Conservation (phyloP, 495 filamentous ascomycete species). For the Aspergillus indologenus region DNA sequence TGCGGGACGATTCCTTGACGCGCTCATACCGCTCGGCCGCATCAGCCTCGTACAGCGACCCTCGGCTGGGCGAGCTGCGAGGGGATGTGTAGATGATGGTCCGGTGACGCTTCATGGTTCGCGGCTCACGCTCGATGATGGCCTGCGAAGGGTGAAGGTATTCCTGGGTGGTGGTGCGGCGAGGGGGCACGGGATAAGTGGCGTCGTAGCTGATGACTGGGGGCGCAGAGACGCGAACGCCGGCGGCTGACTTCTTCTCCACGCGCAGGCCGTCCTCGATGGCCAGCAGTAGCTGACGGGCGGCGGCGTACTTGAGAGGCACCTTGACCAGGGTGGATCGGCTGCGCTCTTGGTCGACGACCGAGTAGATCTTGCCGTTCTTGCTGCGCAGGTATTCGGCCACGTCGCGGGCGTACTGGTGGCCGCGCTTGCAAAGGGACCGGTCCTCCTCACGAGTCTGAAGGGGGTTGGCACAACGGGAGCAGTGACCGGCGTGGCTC, state of each 20-base stretch:
- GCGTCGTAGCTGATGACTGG: conserved; percentile 42
- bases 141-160: conserved; percentile 19
- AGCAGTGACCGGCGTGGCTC: conserved; percentile 42
- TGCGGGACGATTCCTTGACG: conserved; percentile 28
- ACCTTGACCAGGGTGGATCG: conserved; percentile 48
- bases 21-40: conserved; percentile 39
- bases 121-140: conserved; percentile 42
- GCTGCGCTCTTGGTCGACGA: conserved; percentile 44
- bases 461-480: conserved; percentile 38
- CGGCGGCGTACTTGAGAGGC: conserved; percentile 35
- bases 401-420: conserved; percentile 45
- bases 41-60: conserved; percentile 42
- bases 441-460: conserved; percentile 31
- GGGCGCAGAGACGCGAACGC: conserved; percentile 14
- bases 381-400: conserved; percentile 48
- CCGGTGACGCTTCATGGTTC: conserved; percentile 25
- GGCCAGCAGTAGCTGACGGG: conserved; percentile 45
- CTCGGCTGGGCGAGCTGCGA: conserved; percentile 38
- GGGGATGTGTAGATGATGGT: conserved; percentile 40
- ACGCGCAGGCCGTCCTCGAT: conserved; percentile 47
- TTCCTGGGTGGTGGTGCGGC: conserved; percentile 18
- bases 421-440: conserved; percentile 49
- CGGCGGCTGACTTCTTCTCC: conserved; percentile 21
- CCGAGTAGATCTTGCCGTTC: conserved; percentile 46
- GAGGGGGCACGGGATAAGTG: conserved; percentile 36